Percentiles rank a stretch among this genome's conserved stretches.
These are phyloP conservation scores for Geotrichum histeridarum DNA, from an alignment of 1,139 yeast genomes.

Conservation along the genomic window DNA sequence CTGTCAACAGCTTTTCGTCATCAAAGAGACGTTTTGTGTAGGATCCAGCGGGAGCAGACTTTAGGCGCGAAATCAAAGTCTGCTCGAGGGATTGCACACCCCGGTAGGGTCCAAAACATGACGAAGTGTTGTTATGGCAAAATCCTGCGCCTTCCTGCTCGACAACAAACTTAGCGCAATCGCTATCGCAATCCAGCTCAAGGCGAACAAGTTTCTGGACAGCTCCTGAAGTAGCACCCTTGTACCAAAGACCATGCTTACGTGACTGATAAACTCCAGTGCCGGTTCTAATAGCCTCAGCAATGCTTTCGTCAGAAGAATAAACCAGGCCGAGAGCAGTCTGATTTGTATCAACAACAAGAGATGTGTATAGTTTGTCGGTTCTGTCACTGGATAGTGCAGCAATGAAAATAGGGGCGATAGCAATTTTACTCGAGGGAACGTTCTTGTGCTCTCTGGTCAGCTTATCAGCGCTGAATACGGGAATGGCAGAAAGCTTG, in stretches of 20 bases:
- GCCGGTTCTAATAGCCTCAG: constrained; percentile 71
- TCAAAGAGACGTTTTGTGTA: constrained; percentile 83
- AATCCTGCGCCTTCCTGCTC: constrained; percentile 81
- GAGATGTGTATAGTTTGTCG: constrained; percentile 80
- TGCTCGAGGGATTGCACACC: constrained; percentile 58
- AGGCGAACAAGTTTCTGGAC: constrained; percentile 68
- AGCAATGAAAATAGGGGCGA: constrained; percentile 51
- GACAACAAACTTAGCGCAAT: constrained; percentile 80
- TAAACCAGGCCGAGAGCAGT: constrained; percentile 84
- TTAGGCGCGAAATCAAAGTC: constrained; percentile 48
- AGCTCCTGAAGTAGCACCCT: constrained; percentile 93
- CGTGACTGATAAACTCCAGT: constrained; percentile 95
- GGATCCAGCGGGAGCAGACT: constrained; percentile 80
- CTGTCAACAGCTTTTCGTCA: constrained; percentile 67
- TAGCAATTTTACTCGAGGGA: constrained; percentile 36
- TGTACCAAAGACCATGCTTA: constrained; percentile 85
- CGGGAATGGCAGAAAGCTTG: constrained; percentile 46
- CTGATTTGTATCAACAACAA: constrained; percentile 65
- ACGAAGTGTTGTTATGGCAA: constrained; percentile 76
- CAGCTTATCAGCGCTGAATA: constrained; percentile 43
- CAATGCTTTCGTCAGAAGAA: constrained; percentile 75
- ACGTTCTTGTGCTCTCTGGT: constrained; percentile 40
- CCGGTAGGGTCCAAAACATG: constrained; percentile 70
- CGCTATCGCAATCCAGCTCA: constrained; percentile 86
- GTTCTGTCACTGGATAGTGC: constrained; percentile 72